Conservation (phyloP, 2,329 filamentous ascomycete species). For the Fusarium ambrosium region DNA sequence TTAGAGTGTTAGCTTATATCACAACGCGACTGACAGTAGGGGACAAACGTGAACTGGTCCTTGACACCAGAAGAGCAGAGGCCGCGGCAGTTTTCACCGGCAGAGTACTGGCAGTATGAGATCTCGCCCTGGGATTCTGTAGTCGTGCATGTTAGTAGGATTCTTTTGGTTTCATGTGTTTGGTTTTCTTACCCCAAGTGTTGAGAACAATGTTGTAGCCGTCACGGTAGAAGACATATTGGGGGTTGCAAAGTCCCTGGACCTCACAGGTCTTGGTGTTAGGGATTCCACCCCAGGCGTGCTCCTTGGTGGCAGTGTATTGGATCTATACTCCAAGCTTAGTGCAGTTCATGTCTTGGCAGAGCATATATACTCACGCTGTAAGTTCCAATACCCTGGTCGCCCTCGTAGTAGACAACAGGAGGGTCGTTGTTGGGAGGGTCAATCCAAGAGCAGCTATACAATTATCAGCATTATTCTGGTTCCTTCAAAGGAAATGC, state of each 20-base stretch:
- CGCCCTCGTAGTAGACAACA: conserved; percentile 11
- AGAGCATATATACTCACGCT: background rate
- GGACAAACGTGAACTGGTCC: conserved; percentile 4
- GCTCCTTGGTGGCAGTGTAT: conserved; percentile 18
- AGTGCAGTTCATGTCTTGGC: background rate
- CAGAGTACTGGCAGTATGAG: conserved; percentile 4
- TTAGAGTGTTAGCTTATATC: background rate
- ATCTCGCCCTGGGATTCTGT: conserved; percentile 3
- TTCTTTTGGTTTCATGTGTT: background rate
- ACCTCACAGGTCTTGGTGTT: background rate
- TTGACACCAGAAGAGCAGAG: conserved; percentile 6
- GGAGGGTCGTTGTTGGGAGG: conserved; percentile 1
- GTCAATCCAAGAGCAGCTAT: conserved; percentile 14
- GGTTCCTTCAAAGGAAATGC: background rate
- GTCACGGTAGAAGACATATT: conserved; percentile 12
- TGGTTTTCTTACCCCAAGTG: conserved; percentile 8
- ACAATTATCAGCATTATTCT: background rate
- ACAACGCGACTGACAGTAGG: no score
- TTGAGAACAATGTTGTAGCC: conserved; percentile 10
- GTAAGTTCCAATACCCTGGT: conserved; percentile 13
- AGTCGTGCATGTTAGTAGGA: background rate
- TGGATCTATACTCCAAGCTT: background rate
- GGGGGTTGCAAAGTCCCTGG: conserved; percentile 14
- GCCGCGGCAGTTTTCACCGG: conserved; percentile 6
- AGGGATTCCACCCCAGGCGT: conserved; percentile 2